A percentile compares a stretch with the other conserved stretches of the same genome.
phyloP scores from a whole-genome alignment of 1,284 basidiomycete species.

The Cryptococcus sp. region DNA sequence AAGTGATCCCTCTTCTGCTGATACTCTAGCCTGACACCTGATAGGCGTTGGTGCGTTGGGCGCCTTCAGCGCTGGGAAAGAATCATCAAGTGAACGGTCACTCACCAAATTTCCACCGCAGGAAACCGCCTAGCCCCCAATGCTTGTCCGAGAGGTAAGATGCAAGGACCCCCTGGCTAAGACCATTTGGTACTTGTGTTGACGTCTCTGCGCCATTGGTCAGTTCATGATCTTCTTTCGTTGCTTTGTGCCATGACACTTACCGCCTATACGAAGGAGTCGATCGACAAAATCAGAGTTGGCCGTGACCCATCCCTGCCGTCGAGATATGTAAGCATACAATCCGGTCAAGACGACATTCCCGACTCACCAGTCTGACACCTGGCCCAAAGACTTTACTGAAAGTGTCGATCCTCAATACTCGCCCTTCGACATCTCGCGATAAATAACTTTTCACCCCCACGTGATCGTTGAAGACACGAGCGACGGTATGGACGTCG shows the following conservation, averaged over 20 bases:
- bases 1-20: conserved; percentile 55
- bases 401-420: conserved; percentile 55
- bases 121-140: conserved; percentile 18
- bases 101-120: conserved; percentile 19
- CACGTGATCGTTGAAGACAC: conserved; percentile 22
- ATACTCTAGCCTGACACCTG: conserved; percentile 53
- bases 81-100: background rate
- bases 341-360: background rate
- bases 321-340: conserved; percentile 21
- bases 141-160: conserved; percentile 17
- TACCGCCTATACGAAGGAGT: conserved; percentile 22
- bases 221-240: conserved; percentile 25
- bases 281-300: conserved; percentile 52
- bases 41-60: background rate
- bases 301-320: conserved; percentile 56
- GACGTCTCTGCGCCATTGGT: conserved; percentile 46
- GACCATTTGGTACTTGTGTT: conserved; percentile 56
- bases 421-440: conserved; percentile 57
- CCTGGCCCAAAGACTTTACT: conserved; percentile 54
- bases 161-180: conserved; percentile 51
- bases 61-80: background rate
- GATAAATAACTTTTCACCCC: conserved; percentile 49
- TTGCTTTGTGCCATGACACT: background rate
- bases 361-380: conserved; percentile 44
- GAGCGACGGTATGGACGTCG: conserved; percentile 17